Conservation (phyloP, 495 filamentous ascomycete species). For the Aspergillus panamensis region DNA sequence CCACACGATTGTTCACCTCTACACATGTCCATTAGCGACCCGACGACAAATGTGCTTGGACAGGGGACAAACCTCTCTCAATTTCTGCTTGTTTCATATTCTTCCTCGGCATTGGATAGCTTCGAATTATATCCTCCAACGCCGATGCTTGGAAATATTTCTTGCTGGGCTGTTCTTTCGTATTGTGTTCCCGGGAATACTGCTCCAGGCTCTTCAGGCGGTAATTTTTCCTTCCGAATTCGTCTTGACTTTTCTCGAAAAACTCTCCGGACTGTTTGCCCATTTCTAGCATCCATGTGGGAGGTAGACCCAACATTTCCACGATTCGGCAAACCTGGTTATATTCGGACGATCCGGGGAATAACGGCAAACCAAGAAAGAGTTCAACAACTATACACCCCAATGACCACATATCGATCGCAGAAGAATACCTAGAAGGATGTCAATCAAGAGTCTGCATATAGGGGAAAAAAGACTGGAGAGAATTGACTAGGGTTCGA, state of each 20-base stretch:
- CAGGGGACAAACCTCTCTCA: slow-evolving; percentile 72
- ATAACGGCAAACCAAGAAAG: slow-evolving; percentile 91
- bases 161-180: slow-evolving; percentile 99
- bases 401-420: slow-evolving; percentile 99
- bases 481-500: neutral
- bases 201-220: slow-evolving; percentile 96
- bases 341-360: slow-evolving; percentile 98
- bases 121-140: slow-evolving; percentile 92
- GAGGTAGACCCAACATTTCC: slow-evolving; percentile 96
- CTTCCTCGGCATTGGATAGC: slow-evolving; percentile 96
- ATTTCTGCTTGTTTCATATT: slow-evolving; percentile 98
- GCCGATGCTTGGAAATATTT: slow-evolving; percentile 97
- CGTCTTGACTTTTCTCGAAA: slow-evolving; percentile 92
- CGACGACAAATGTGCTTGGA: neutral
- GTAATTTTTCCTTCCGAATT: slow-evolving; percentile 84
- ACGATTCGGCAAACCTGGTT: slow-evolving; percentile 97
- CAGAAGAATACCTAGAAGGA: slow-evolving; percentile 76
- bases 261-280: slow-evolving; percentile 97
- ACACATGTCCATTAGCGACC: slow-evolving; percentile 18
- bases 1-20: slow-evolving; percentile 98
- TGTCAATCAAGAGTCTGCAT: slow-evolving; percentile 1
- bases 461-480: neutral
- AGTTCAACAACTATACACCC: slow-evolving; percentile 99
- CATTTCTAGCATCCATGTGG: slow-evolving; percentile 99
- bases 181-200: slow-evolving; percentile 89